Evolutionary conservation across 768 basidiomycete genomes (phyloP).

Genomic region (Agaricus bisporus): DNA sequence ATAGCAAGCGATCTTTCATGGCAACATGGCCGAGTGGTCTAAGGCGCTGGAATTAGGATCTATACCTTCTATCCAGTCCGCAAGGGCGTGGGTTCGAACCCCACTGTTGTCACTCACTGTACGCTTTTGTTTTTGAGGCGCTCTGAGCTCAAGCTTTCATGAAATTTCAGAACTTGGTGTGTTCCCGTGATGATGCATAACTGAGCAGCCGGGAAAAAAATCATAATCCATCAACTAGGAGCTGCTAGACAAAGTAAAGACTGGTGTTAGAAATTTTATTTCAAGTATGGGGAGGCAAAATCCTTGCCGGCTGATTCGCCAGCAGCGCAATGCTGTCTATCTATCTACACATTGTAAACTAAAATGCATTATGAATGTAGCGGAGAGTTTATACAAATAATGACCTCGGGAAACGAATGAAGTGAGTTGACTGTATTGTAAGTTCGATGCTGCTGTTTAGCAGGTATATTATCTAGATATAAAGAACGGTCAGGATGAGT

Average conservation of each 20-base stretch:
- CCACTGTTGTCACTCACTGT: conserved; percentile 31
- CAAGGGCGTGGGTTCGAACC: conserved; percentile 41
- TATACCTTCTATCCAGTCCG: conserved; percentile 28
- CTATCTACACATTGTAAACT: conserved; percentile 8
- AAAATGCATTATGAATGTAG: conserved; percentile 1
- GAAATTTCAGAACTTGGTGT: no score
- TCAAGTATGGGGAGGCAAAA: no score
- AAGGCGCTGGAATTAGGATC: conserved; percentile 52
- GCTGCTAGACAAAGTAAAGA: no score
- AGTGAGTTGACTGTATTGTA: neutral
- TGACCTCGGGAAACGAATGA: neutral
- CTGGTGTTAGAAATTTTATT: no score
- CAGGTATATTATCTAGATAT: neutral
- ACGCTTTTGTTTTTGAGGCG: neutral
- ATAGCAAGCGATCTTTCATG: conserved; percentile 4
- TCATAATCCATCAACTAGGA: no score
- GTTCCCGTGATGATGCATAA: no score
- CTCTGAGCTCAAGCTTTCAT: neutral
- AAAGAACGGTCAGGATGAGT: conserved; percentile 18
- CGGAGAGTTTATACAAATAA: neutral
- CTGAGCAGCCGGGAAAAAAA: no score
- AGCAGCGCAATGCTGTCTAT: neutral
- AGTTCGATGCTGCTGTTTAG: neutral
- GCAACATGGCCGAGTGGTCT: conserved; percentile 58
- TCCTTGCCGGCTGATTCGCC: no score